A percentile compares a stretch with the other conserved stretches of the same genome.
Conservation (phyloP, 1,284 basidiomycete genomes). For the Cutaneotrichosporon cyanovorans region DNA sequence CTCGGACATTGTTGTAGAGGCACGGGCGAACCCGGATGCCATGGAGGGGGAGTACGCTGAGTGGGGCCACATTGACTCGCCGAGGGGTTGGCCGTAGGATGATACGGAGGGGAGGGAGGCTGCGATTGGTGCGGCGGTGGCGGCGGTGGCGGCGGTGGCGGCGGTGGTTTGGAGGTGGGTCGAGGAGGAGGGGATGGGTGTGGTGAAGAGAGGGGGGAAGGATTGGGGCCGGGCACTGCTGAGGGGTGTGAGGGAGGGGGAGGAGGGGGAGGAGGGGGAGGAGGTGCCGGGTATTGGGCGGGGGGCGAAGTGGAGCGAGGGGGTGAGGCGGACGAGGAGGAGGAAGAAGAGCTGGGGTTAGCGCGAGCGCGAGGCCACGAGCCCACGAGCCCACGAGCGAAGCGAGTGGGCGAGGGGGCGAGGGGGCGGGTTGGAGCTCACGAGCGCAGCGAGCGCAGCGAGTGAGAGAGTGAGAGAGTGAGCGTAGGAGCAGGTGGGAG, state of each 20-base stretch:
- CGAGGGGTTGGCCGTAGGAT: no score
- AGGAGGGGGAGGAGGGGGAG: conserved; percentile 2
- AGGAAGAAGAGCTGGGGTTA: conserved; percentile 12
- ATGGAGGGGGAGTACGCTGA: neutral
- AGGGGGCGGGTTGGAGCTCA: no score
- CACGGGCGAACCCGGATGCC: neutral
- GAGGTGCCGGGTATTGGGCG: conserved; percentile 6
- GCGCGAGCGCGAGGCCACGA: no score
- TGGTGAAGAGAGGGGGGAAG: conserved; percentile 1
- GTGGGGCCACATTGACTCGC: no score
- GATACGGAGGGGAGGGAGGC: no score
- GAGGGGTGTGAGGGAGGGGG: conserved; percentile 1
- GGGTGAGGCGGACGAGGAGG: conserved; percentile 14
- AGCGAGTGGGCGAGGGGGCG: no score
- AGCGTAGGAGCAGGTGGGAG: neutral
- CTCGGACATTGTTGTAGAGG: neutral
- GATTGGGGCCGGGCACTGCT: neutral
- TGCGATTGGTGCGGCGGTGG: no score
- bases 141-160: no score
- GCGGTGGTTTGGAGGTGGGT: no score
- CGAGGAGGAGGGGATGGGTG: neutral
- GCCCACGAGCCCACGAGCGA: no score
- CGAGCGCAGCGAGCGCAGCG: no score
- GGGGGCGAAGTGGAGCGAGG: neutral
- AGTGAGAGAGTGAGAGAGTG: no score